Percentiles rank a stretch among this genome's conserved stretches.
These are phyloP conservation scores for Geotrichum siamense DNA, from an alignment of 1,139 yeast genomes.

Conservation along the genomic window DNA sequence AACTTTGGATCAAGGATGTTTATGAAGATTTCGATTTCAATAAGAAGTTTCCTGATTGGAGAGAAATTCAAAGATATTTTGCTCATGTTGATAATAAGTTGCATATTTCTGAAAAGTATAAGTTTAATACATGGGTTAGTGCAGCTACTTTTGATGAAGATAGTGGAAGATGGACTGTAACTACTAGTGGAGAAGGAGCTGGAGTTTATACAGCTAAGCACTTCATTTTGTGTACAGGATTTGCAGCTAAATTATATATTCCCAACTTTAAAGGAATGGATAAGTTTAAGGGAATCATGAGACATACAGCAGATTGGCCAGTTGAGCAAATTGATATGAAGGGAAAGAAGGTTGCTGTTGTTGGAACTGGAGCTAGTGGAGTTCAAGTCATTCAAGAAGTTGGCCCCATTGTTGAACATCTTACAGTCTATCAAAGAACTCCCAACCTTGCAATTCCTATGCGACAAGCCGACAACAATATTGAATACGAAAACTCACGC, in stretches of 20 bases:
- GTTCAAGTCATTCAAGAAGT: constrained; percentile 33
- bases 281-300: constrained; percentile 41
- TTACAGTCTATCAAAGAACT: constrained; percentile 28
- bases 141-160: constrained; percentile 35
- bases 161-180: constrained; percentile 37
- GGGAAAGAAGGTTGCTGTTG: constrained; percentile 37
- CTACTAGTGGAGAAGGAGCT: constrained; percentile 35
- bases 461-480: constrained; percentile 20
- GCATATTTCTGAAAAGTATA: constrained; percentile 33
- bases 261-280: constrained; percentile 33
- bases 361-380: constrained; percentile 46
- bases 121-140: constrained; percentile 34
- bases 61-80: constrained; percentile 44
- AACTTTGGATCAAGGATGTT: constrained; percentile 42
- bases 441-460: constrained; percentile 29
- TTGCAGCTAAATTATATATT: constrained; percentile 22
- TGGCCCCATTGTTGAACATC: constrained; percentile 18
- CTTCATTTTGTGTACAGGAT: constrained; percentile 33
- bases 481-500: constrained; percentile 15
- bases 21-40: constrained; percentile 41
- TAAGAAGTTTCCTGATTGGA: constrained; percentile 41
- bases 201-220: constrained; percentile 35
- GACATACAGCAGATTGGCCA: constrained; percentile 48
- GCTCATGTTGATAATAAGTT: constrained; percentile 38
- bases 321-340: constrained; percentile 32